Percentiles rank a stretch among this genome's conserved stretches.
Evolutionary conservation across 345 rosid genomes (phyloP).

Genomic region (Eucalyptus microcorys): DNA sequence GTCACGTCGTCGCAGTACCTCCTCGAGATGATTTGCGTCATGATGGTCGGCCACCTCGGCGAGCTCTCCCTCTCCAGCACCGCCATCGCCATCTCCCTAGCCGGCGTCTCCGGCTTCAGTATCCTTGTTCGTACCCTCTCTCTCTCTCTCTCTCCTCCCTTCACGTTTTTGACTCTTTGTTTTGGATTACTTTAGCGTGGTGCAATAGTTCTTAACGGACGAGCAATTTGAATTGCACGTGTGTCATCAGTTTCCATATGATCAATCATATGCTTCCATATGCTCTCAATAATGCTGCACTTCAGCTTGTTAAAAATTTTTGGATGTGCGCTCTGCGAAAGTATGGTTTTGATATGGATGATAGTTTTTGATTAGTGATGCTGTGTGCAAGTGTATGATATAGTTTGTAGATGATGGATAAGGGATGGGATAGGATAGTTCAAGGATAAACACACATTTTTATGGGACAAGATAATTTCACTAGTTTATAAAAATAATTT

Average conservation of each 20-base stretch:
- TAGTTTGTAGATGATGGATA: no score
- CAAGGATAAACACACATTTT: no score
- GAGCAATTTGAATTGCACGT: neutral
- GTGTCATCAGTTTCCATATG: neutral
- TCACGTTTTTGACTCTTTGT: neutral
- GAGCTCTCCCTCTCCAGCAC: slow-evolving; percentile 65
- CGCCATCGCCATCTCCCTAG: slow-evolving; percentile 66
- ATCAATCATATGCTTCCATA: neutral
- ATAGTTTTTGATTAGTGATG: no score
- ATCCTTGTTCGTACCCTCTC: slow-evolving; percentile 35
- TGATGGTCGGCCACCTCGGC: slow-evolving; percentile 87
- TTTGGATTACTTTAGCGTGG: neutral
- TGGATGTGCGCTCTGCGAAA: no score
- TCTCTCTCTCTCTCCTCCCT: neutral
- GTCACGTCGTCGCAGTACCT: slow-evolving; percentile 40
- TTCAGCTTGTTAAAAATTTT: no score
- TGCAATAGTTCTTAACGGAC: neutral
- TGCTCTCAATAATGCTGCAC: neutral
- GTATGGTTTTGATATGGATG: no score
- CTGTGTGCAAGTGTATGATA: no score
- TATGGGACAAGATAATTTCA: no score
- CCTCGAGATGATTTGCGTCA: slow-evolving; percentile 44
- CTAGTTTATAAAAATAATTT: no score
- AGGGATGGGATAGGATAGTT: no score
- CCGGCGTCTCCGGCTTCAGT: slow-evolving; percentile 65